Conservation (phyloP, 768 basidiomycete genomes). For the Lactifluus pinguis region DNA sequence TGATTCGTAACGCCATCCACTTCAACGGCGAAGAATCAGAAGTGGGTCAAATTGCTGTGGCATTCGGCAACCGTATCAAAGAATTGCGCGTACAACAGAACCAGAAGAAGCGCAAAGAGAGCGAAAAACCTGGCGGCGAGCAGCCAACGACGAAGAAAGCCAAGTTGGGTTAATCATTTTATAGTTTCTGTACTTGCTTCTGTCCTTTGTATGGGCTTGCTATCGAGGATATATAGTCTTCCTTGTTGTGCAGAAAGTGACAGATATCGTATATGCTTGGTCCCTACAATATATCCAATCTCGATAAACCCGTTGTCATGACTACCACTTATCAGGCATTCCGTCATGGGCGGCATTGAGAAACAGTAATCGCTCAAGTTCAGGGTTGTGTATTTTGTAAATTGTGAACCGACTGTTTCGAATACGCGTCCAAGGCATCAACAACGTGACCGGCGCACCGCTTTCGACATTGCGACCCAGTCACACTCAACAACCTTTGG, state of each 20-base stretch:
- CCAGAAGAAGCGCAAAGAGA: slow-evolving; percentile 69
- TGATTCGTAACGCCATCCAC: slow-evolving; percentile 79
- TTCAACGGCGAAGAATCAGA: slow-evolving; percentile 84
- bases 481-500: too few relatives aligned
- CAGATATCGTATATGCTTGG: neutral
- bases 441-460: too few relatives aligned
- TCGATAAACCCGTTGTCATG: too few relatives aligned
- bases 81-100: slow-evolving; percentile 40
- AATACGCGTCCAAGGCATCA: too few relatives aligned
- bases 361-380: too few relatives aligned
- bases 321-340: too few relatives aligned
- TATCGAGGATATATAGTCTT: slow-evolving; percentile 1
- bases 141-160: slow-evolving; percentile 51
- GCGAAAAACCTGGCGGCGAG: slow-evolving; percentile 53
- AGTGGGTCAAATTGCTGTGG: slow-evolving; percentile 55
- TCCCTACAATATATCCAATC: too few relatives aligned
- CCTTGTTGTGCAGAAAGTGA: slow-evolving; percentile 14
- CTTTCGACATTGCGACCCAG: too few relatives aligned
- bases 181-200: neutral
- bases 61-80: slow-evolving; percentile 41
- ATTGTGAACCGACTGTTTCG: too few relatives aligned
- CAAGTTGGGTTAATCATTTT: slow-evolving; percentile 41
- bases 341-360: too few relatives aligned
- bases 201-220: neutral
- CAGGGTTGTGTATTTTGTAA: neutral